Base-by-base conservation (phyloP, 2,329 filamentous ascomycete genomes). In the Coccinonectria pachysandricola region DNA sequence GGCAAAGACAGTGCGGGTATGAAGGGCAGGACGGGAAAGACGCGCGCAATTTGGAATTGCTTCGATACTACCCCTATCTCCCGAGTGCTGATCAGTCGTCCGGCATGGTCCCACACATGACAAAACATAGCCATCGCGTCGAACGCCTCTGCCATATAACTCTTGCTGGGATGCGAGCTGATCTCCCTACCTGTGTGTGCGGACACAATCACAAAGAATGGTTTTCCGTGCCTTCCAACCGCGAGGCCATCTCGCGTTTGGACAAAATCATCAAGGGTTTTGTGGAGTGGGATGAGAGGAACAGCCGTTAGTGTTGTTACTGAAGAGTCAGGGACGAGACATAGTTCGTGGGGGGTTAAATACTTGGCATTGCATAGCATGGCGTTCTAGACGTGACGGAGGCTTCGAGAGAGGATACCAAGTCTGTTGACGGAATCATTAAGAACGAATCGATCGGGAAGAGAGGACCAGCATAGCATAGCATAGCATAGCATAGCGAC, bases 91-190 rank as follows among this genome's bases (percentile, higher is more conserved):
- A 41, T n/a, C 32, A 46, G 5, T 47, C 49, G 5, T 46, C 42
- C 4, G 42, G 42, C 10, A 36, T 37, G 2, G 39, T 46, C 21
- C 68, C 71, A 3, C 68, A 74, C 16, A 92, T 86, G 57, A 80
- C 92, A 12, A 83, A 83, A 3, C 82, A 91, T 54, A 81, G 79
- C 21, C 80, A 92, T 54, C 79, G 83, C 23, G 85, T 96, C 8
- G 91, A 98, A 60, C 68, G 86, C 14, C 57, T 98, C 31, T 79
- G 96, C 22, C 91, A 98, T 53, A 62, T 96, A 9, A 91, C 98
- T 57, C 67, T 96, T n/a, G 65, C 65, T 54, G 54, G 75, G 58
- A 32, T 75, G 65, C 58, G 72, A 34, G 54, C 59, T 29, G 56
- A 75, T 52, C 54, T 57, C 23, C 60, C 56, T 11, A 70, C 71